Base-by-base conservation (phyloP, 805 yeast genomes). In the Tetrapisispora fleetii region DNA sequence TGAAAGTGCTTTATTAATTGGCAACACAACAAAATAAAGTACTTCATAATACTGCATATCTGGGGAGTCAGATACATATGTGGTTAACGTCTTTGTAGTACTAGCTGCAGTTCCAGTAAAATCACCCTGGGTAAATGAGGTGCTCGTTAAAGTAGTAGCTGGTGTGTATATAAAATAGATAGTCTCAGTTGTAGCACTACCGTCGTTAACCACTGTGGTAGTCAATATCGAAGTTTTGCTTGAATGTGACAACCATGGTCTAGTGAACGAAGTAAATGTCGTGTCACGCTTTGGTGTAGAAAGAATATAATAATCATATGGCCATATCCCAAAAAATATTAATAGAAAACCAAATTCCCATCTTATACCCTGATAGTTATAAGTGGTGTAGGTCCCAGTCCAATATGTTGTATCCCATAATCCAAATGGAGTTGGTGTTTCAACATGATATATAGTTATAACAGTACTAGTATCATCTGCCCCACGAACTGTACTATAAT, bases 381-480 rank as follows among this genome's bases (percentile, higher is more conserved):
- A 28, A 11, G 46, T 27, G 13, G 36, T 37, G 11, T 43, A 43
- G 2, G 46, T 36, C 2, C 36, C 40, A 1, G 41, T 37, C 46
- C 46, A 43, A 17, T 27, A 27, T 2, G 35, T 37, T 13, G 46
- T 43, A 37, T 3, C n/a, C 24, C 24, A 43, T n/a, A n/a, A 7
- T 2, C 46, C 41, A 4, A 7, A 3, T 2, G 46, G 46, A 11
- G n/a, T 28, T 37, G 53, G 53, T 1, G 48, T 44, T 35, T 48
- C 53, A 10, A 50, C 53, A 32, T 40, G 41, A 33, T 50, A 47
- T 30, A 50, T 38, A 16, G 53, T 47, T 24, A 32, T 39, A 9
- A 37, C 30, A 11, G 48, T 46, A 21, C 27, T 21, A 18, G 9
- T 4, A 9, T 35, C 39, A 24, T 47, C 52, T 14, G 35, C 32